phyloP scores from a whole-genome alignment of 2,329 filamentous ascomycete species.

The Colletotrichum acutatum region DNA sequence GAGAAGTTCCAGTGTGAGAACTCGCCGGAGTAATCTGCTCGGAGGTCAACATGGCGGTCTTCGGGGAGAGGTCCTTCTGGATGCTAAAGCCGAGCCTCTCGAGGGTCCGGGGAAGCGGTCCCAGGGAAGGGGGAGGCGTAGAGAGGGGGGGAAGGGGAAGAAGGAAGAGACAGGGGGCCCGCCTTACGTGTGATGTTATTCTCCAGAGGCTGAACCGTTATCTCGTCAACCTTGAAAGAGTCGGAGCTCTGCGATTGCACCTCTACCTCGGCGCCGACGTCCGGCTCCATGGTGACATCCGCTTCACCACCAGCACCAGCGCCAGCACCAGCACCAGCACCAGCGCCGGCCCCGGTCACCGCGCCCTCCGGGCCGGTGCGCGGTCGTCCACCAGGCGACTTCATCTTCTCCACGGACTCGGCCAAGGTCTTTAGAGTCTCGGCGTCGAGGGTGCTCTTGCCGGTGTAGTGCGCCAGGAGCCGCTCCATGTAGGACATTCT shows the following conservation, averaged over 20 bases:
- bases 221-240: conserved; percentile 36
- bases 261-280: conserved; percentile 16
- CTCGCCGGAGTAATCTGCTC: conserved; percentile 60
- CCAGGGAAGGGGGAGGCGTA: not conserved
- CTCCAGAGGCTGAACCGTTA: conserved; percentile 53
- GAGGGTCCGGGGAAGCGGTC: not conserved
- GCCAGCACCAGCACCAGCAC: not conserved
- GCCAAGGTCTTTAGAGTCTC: conserved; percentile 54
- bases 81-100: not conserved
- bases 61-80: not conserved
- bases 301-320: not conserved
- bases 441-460: conserved; percentile 54
- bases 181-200: conserved; percentile 54
- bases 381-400: conserved; percentile 30
- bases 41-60: conserved; percentile 7
- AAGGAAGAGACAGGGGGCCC: not conserved
- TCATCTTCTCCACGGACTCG: conserved; percentile 51
- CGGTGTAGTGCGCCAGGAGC: conserved; percentile 58
- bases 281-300: conserved; percentile 10
- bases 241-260: conserved; percentile 29
- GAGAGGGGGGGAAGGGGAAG: not conserved
- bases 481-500: conserved; percentile 53
- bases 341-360: not conserved
- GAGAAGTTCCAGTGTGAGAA: conserved; percentile 66
- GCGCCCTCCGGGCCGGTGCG: conserved; percentile 7